Base-by-base conservation (phyloP, 1,284 basidiomycete genomes). In the Volvariella volvacea region DNA sequence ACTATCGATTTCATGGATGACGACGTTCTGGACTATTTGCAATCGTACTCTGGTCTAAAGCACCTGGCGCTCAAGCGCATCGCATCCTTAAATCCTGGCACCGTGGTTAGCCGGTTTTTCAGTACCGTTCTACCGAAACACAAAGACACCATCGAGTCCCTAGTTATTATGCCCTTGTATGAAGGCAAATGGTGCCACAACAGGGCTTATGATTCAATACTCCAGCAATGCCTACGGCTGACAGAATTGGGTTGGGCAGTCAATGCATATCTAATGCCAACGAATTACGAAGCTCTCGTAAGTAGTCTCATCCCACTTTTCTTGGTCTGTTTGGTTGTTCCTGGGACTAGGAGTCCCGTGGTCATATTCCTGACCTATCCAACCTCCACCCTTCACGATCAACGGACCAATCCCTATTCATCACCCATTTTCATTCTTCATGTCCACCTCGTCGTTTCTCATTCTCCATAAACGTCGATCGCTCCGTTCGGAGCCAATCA, bases 281-380 rank as follows among this genome's bases (percentile, higher is more conserved):
- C 34, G 34, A 7, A n/a, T 16, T 36, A 36, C n/a, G 34, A 36
- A 6, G 34, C 34, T 36, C n/a, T 36, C 34, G 34, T 36, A 36
- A 36, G 34, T 36, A 6, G 4, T 6, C 30, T 15, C 6, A 7
- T 36, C 34, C 25, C 25, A 28, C 25, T 28, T 28, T 28, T n/a
- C n/a, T n/a, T 28, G 25, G 25, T 28, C 12, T 28, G 25, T 28
- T 12, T 28, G 25, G 25, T 28, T 28, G 25, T 28, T 6, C 25
- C 25, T 28, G 25, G 12, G 25, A 28, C 12, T 28, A 28, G 6
- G 6, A 28, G 25, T 28, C 25, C n/a, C n/a, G n/a, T 28, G 25
- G 25, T 28, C 25, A 28, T 12, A 28, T n/a, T n/a, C n/a, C n/a
- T n/a, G n/a, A n/a, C n/a, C n/a, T n/a, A n/a, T n/a, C n/a, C n/a